These are phyloP conservation scores for Periconia sp. DNA, from an alignment of 2,329 filamentous ascomycete genomes.

Conservation along the genomic window DNA sequence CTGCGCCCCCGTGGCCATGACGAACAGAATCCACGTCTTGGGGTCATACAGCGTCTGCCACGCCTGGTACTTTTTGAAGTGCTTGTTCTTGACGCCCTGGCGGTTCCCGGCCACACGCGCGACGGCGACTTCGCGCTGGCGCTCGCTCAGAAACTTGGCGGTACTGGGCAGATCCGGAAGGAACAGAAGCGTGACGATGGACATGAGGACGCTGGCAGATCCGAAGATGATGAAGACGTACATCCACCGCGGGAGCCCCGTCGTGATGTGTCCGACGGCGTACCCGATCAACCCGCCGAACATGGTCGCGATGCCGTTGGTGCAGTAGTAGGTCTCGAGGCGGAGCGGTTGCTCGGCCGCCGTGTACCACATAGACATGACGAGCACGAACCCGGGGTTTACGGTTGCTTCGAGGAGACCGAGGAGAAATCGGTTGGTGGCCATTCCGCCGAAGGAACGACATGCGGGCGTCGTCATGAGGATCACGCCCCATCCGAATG, in stretches of 20 bases:
- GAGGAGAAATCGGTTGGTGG: slow-evolving; percentile 39
- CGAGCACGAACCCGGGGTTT: slow-evolving; percentile 40
- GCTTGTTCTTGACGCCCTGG: slow-evolving; percentile 57
- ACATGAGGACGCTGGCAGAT: slow-evolving; percentile 39
- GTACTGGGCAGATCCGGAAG: slow-evolving; percentile 50
- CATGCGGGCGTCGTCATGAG: slow-evolving; percentile 47
- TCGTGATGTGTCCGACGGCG: slow-evolving; percentile 61
- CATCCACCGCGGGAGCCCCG: slow-evolving; percentile 56
- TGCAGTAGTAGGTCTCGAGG: slow-evolving; percentile 59
- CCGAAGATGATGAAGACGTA: slow-evolving; percentile 62
- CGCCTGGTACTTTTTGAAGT: slow-evolving; percentile 45
- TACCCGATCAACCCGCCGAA: slow-evolving; percentile 63
- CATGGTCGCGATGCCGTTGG: slow-evolving; percentile 63
- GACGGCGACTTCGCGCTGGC: slow-evolving; percentile 52
- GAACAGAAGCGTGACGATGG: slow-evolving; percentile 39
- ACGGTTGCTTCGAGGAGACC: slow-evolving; percentile 39
- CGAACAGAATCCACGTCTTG: slow-evolving; percentile 58
- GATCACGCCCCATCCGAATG: slow-evolving; percentile 46
- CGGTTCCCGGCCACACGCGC: slow-evolving; percentile 55
- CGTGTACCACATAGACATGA: slow-evolving; percentile 46
- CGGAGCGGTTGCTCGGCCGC: slow-evolving; percentile 54
- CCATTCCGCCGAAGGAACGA: slow-evolving; percentile 43
- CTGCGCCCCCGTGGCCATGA: slow-evolving; percentile 53
- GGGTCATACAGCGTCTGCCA: slow-evolving; percentile 54
- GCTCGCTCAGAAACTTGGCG: slow-evolving; percentile 46